phyloP scores from a whole-genome alignment of 2,329 filamentous ascomycete species.

The Drechslerella stenobrocha region DNA sequence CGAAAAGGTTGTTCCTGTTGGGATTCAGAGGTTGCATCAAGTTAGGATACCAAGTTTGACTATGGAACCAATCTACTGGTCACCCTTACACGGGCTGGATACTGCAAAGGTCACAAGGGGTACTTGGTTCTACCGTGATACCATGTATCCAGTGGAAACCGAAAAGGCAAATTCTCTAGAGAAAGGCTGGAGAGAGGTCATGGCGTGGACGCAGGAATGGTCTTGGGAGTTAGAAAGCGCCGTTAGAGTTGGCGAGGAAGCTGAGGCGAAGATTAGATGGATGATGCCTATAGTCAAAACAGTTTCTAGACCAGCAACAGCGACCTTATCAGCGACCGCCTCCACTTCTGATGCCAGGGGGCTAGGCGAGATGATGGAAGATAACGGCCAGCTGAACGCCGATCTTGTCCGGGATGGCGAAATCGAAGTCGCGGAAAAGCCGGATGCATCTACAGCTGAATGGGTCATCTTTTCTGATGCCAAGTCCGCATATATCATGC shows the following conservation, averaged over 20 bases:
- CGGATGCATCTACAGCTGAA: conserved; percentile 44
- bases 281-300: conserved; percentile 38
- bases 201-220: conserved; percentile 91
- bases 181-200: conserved; percentile 81
- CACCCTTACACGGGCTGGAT: conserved; percentile 74
- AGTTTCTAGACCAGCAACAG: conserved; percentile 28
- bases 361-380: conserved; percentile 21
- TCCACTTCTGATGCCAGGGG: background rate
- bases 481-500: conserved; percentile 77
- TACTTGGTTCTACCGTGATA: conserved; percentile 97
- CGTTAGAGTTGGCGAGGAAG: conserved; percentile 81
- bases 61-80: conserved; percentile 99
- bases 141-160: conserved; percentile 85
- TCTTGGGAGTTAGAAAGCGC: conserved; percentile 86
- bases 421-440: conserved; percentile 20
- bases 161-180: conserved; percentile 89
- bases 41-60: conserved; percentile 78
- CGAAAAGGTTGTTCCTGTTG: conserved; percentile 72
- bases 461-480: conserved; percentile 79
- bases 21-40: conserved; percentile 84
- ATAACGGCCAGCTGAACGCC: conserved; percentile 12
- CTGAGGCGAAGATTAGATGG: conserved; percentile 79
- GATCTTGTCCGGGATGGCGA: conserved; percentile 32
- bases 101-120: conserved; percentile 78
- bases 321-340: conserved; percentile 14